Evolutionary conservation across 2,329 filamentous ascomycete species (phyloP).

Genomic region (Aspergillus transmontanensis): DNA sequence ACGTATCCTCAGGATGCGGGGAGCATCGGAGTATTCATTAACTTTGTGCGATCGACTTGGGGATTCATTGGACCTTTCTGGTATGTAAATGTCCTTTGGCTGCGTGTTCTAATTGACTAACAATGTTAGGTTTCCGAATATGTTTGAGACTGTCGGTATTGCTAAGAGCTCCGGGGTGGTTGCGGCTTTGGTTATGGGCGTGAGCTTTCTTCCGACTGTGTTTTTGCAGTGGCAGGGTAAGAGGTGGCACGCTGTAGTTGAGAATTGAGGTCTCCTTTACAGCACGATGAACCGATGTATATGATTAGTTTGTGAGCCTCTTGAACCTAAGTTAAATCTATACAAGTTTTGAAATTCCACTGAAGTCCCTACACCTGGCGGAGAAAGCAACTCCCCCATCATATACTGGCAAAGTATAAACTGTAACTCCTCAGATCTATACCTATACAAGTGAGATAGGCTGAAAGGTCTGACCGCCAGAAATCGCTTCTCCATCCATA

Average conservation of each 20-base stretch:
- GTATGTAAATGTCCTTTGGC: conserved; percentile 18
- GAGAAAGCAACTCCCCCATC: too few species aligned
- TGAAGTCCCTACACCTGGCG: too few species aligned
- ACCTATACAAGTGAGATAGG: not conserved
- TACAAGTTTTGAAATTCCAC: not conserved
- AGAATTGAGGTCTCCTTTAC: not conserved
- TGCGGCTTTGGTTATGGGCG: conserved; percentile 31
- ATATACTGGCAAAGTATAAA: too few species aligned
- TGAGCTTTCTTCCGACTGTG: conserved; percentile 31
- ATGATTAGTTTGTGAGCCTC: not conserved
- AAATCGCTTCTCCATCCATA: not conserved
- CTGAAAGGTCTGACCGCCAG: not conserved
- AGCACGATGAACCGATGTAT: not conserved
- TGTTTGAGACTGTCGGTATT: conserved; percentile 37
- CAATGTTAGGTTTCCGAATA: conserved; percentile 29
- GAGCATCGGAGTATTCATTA: conserved; percentile 62
- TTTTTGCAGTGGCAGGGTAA: conserved; percentile 29
- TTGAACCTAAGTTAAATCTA: not conserved
- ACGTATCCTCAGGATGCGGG: conserved; percentile 57
- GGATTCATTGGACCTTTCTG: conserved; percentile 41
- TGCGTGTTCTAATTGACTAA: conserved; percentile 1
- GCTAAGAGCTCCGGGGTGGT: conserved; percentile 31
- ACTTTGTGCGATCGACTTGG: conserved; percentile 51
- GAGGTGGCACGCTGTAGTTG: conserved; percentile 36
- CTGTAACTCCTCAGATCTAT: too few species aligned